Conservation (phyloP, 495 filamentous ascomycete species). For the Penicillium mononematosum region DNA sequence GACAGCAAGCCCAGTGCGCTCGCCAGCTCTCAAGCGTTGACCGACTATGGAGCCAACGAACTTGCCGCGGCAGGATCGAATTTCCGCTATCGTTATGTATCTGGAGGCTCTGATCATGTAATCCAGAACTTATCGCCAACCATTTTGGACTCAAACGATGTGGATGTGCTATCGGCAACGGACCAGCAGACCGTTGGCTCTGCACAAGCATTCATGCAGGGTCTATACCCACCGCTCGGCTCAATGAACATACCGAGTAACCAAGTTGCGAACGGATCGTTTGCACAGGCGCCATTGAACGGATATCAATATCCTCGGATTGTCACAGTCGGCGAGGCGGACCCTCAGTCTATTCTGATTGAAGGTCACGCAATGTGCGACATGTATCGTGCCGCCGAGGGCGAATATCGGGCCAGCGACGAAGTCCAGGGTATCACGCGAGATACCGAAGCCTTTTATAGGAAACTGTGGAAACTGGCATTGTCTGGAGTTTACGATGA, state of each 20-base stretch:
- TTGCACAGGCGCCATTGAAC: conserved; percentile 56
- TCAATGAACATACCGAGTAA: conserved; percentile 39
- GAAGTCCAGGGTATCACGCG: conserved; percentile 38
- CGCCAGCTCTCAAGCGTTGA: conserved; percentile 47
- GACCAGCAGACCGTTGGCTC: conserved; percentile 55
- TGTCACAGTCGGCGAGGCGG: conserved; percentile 46
- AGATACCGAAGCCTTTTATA: conserved; percentile 51
- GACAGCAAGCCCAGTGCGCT: conserved; percentile 66
- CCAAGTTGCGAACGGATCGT: conserved; percentile 55
- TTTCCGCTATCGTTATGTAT: conserved; percentile 61
- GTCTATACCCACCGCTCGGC: conserved; percentile 70
- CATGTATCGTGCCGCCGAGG: conserved; percentile 35
- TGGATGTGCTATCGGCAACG: conserved; percentile 46
- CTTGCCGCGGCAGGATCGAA: conserved; percentile 58
- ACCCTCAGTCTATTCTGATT: conserved; percentile 57
- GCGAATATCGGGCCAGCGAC: conserved; percentile 39
- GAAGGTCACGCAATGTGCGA: conserved; percentile 59
- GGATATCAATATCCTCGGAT: conserved; percentile 76
- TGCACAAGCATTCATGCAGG: conserved; percentile 75
- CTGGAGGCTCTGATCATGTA: conserved; percentile 33
- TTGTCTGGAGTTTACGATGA: conserved; percentile 36
- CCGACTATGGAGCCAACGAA: conserved; percentile 66
- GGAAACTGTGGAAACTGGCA: conserved; percentile 39
- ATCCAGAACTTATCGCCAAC: conserved; percentile 44
- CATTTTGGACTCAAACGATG: conserved; percentile 45